phyloP scores from a whole-genome alignment of 129 eudicot species.

The Ambrosia trifida region DNA sequence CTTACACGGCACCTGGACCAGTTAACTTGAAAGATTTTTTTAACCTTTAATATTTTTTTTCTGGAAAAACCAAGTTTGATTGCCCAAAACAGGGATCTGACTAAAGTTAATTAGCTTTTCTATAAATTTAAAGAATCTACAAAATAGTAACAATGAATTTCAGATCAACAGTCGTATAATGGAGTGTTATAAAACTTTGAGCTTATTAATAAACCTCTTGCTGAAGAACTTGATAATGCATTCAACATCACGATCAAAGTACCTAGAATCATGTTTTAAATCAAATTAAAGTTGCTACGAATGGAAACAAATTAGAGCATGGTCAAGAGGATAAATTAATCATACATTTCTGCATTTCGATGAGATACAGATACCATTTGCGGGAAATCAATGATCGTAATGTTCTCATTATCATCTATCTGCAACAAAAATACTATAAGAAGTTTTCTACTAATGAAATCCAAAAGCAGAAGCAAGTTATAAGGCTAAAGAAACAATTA shows the following conservation, averaged over 20 bases:
- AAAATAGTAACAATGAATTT: background rate
- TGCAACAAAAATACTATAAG: conserved; percentile 27
- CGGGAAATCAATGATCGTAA: conserved; percentile 91
- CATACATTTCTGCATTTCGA: conserved; percentile 86
- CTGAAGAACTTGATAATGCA: conserved; percentile 82
- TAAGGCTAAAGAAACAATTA: background rate
- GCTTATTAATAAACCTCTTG: conserved; percentile 40
- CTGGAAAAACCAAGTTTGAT: background rate
- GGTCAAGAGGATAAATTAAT: conserved; percentile 3
- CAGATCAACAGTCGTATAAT: background rate
- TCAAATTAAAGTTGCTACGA: conserved; percentile 7
- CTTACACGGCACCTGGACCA: background rate
- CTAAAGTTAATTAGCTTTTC: background rate
- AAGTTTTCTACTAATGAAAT: background rate
- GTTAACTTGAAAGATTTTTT: background rate
- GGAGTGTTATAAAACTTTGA: background rate
- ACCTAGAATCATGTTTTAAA: conserved; percentile 47
- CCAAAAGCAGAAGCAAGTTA: background rate
- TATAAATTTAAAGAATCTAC: background rate
- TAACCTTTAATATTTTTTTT: background rate
- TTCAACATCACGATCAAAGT: conserved; percentile 89
- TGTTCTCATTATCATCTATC: conserved; percentile 93
- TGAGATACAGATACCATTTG: conserved; percentile 98
- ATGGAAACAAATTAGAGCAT: conserved; percentile 2
- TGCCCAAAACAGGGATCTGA: background rate